Evolutionary conservation across 2,329 filamentous ascomycete species (phyloP), one percentile per base, ranked within the genome.

Genomic region (Apiospora marii): DNA sequence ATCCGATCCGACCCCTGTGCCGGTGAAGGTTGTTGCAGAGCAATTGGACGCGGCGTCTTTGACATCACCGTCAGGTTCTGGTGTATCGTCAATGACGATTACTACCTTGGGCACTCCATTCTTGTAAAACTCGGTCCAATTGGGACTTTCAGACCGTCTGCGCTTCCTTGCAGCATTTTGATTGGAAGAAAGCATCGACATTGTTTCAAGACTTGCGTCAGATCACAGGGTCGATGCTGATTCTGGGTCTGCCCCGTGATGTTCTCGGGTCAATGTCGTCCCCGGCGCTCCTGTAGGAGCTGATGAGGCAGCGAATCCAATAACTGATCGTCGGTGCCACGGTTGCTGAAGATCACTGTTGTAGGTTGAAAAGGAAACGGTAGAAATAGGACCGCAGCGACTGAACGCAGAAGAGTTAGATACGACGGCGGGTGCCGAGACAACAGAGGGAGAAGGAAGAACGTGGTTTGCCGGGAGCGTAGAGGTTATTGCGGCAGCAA

Each of bases 81-180:
- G 92, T 5, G 90, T 91, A 30, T 69, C 68, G 75, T 93, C 91
- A 78, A 96, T 96, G 78, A 96, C 91, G 79, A 96, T 96, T 80
- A 96, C 91, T 84, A 96, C 94, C 80, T 94, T 92, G 34, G 94
- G 94, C 37, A 95, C 84, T 5, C 94, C 94, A 82, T 96, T 95
- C 80, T 92, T 92, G 82, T 95, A 96, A 80, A 95, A 96, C 75
- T 88, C 90, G 72, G 89, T 87, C 94, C 94, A 96, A 82, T 96
- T 92, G 68, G 93, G 92, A 76, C 91, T 87, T 81, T 88, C 88
- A 74, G 87, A 90, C 73, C 88, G 87, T 76, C 88, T 85, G 76
- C 88, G 85, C 80, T 90, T 91, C 75, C 86, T 81, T 61, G 81
- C 77, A 67, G 82, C 81, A 37, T 81, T 76, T 70, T 80, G 78